These are phyloP conservation scores for Venturia oleaginea DNA, from an alignment of 2,329 filamentous ascomycete species.

Conservation along the genomic window DNA sequence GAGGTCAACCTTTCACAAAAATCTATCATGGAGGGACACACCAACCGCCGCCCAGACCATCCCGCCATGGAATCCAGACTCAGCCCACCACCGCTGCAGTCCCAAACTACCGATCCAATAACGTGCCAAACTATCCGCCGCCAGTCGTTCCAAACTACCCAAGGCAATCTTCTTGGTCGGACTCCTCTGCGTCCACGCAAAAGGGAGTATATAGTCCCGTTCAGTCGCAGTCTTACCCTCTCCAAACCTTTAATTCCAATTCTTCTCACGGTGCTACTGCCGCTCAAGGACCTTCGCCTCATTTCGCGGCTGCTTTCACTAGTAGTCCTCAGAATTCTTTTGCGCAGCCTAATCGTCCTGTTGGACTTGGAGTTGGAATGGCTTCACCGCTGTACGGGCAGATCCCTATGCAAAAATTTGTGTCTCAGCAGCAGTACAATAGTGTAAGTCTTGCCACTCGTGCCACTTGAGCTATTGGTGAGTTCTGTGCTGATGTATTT, in stretches of 20 bases:
- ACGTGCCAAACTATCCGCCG: background rate
- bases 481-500: background rate
- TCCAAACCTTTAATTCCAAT: background rate
- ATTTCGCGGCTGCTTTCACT: background rate
- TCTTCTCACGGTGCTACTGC: background rate
- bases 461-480: too few species aligned
- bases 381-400: background rate
- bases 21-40: background rate
- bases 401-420: background rate
- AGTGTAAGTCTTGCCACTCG: background rate
- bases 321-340: background rate
- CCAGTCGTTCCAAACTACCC: background rate
- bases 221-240: background rate
- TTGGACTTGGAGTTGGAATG: background rate
- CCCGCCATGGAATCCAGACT: background rate
- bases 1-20: background rate
- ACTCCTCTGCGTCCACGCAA: background rate
- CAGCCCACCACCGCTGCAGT: background rate
- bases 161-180: background rate
- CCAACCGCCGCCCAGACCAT: background rate
- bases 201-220: background rate
- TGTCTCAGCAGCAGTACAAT: background rate
- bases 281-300: background rate
- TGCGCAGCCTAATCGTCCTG: background rate
- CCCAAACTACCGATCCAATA: background rate